A percentile compares a stretch with the other conserved stretches of the same genome.
These are phyloP conservation scores for Elaeis oleifera DNA, from an alignment of 202 grass and related monocot species.

Conservation along the genomic window DNA sequence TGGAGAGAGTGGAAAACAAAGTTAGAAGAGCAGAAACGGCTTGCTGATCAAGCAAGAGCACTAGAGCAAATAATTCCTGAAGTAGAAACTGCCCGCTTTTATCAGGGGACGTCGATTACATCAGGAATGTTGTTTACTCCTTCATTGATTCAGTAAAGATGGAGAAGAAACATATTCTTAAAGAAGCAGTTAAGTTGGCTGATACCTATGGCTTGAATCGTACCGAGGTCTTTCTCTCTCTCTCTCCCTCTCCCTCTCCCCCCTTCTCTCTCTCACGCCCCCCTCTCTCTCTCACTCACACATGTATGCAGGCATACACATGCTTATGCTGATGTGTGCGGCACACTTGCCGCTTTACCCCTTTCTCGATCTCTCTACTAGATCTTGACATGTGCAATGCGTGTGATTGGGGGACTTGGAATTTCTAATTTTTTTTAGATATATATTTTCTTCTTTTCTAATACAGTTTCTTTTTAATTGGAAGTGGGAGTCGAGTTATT, in stretches of 20 bases:
- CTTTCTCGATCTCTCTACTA: too few species aligned
- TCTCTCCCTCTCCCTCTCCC: not conserved
- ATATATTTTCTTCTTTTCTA: too few species aligned
- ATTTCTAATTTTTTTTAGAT: too few species aligned
- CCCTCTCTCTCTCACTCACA: too few species aligned
- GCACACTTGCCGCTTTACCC: too few species aligned
- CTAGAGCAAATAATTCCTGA: conserved; percentile 71
- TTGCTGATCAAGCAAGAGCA: conserved; percentile 75
- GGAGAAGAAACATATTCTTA: conserved; percentile 80
- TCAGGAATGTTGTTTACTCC: conserved; percentile 61
- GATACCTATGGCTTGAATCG: conserved; percentile 73
- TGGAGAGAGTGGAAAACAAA: conserved; percentile 95
- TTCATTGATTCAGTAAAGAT: conserved; percentile 60
- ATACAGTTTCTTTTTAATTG: too few species aligned
- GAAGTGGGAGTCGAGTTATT: too few species aligned
- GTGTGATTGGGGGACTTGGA: too few species aligned
- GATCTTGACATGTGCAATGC: too few species aligned
- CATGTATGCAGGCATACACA: too few species aligned
- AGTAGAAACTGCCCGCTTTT: conserved; percentile 63
- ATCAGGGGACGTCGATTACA: conserved; percentile 64
- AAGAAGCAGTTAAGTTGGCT: conserved; percentile 76
- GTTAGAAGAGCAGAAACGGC: conserved; percentile 76
- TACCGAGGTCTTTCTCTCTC: conserved; percentile 47
- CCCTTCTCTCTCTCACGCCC: too few species aligned
- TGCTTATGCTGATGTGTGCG: too few species aligned